phyloP scores from a whole-genome alignment of 371 early-diverging fungal genomes.

The Basidiobolus meristosporus region DNA sequence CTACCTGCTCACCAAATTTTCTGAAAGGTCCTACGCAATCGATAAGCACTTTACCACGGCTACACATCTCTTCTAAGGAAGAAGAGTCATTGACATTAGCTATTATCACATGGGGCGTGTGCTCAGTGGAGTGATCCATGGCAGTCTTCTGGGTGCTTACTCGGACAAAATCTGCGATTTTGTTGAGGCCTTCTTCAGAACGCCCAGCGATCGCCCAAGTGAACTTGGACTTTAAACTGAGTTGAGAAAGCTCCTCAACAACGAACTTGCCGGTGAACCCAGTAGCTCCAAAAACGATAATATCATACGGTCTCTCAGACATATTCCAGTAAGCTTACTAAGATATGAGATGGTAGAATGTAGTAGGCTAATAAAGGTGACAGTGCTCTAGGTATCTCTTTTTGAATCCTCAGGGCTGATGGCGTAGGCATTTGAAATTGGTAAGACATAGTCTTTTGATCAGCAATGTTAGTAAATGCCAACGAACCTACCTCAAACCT shows the following conservation, averaged over 20 bases:
- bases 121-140: background rate
- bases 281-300: constrained; percentile 71
- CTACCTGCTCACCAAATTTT: constrained; percentile 61
- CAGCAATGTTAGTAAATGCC: too few relatives aligned
- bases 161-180: constrained; percentile 1
- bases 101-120: constrained; percentile 24
- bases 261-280: constrained; percentile 71
- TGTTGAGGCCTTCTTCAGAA: constrained; percentile 1
- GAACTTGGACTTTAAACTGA: constrained; percentile 3
- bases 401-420: too few relatives aligned
- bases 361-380: too few relatives aligned
- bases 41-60: constrained; percentile 38
- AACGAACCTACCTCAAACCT: too few relatives aligned
- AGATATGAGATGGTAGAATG: too few relatives aligned
- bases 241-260: constrained; percentile 33
- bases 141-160: background rate
- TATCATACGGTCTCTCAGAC: too few relatives aligned
- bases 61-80: constrained; percentile 26
- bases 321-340: too few relatives aligned
- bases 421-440: too few relatives aligned
- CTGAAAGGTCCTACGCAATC: constrained; percentile 75
- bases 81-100: constrained; percentile 31
- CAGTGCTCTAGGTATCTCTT: too few relatives aligned
- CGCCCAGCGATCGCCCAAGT: constrained; percentile 9
- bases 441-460: too few relatives aligned